Conservation (phyloP, 768 basidiomycete species). For the Leccinum pellstonianum region DNA sequence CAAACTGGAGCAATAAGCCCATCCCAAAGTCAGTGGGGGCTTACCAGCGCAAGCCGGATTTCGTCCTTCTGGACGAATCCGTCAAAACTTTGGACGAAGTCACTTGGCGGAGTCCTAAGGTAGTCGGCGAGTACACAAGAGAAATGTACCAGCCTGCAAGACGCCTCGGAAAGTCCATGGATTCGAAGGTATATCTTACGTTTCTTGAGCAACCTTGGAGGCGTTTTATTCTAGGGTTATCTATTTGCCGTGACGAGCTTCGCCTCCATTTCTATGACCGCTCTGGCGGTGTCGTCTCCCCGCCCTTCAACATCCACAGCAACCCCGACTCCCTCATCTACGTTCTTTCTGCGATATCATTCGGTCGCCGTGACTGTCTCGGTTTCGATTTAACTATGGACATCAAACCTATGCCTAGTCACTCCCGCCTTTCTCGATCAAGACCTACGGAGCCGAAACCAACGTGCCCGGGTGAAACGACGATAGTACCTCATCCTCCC, state of each 20-base stretch:
- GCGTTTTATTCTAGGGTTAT: background rate
- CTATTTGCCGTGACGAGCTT: background rate
- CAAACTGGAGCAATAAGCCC: background rate
- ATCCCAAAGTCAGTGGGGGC: background rate
- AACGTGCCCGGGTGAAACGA: too few relatives aligned
- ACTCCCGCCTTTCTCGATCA: background rate
- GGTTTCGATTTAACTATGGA: background rate
- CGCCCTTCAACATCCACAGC: background rate
- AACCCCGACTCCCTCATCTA: background rate
- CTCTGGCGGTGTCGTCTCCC: background rate
- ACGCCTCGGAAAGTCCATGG: background rate
- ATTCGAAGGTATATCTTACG: background rate
- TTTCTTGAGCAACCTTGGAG: background rate
- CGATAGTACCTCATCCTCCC: background rate
- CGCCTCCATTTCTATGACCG: background rate
- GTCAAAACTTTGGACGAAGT: background rate
- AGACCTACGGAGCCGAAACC: background rate
- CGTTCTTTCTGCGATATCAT: background rate
- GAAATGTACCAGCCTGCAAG: background rate
- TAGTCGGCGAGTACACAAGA: background rate
- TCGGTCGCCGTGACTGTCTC: background rate
- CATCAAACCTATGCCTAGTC: background rate
- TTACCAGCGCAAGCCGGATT: background rate
- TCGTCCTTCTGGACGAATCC: background rate
- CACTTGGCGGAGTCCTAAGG: background rate